Evolutionary conservation across 129 eudicot species (phyloP), one percentile per base, ranked within the genome.

Genomic region (Glebionis coronaria): DNA sequence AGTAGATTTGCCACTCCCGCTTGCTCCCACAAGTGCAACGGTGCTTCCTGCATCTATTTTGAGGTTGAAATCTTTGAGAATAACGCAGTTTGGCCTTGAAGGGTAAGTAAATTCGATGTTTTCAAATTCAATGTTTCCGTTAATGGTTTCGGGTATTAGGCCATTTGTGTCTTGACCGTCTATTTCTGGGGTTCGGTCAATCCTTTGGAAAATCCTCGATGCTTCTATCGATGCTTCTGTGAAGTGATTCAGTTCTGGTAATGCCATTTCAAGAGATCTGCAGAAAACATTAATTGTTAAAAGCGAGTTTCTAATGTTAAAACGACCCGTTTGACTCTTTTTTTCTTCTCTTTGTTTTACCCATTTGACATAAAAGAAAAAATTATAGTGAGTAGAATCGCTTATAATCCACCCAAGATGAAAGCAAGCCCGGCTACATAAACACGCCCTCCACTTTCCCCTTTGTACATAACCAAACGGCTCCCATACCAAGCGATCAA

Each of bases 401-500:
- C 96, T 50, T 86, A 92, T 96, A 85, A 38, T 78, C 98, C 98
- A 50, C 95, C 90, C 85, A 92, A 57, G 76, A 92, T 79, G 69
- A 92, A 92, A 15, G 90, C 75, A 73, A 92, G 68, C 2, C 91
- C 95, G 9, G 90, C 82, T 2, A 90, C 81, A 45, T 92, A 92
- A 56, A 92, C 82, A 50, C 85, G 79, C 14, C 98, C 98, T 5
- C 98, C 98, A 12, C 84, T 88, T 70, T 92, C 96, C 12, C 95
- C 98, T 64, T 81, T 86, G 65, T 83, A 70, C 91, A 88, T 92
- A 58, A 92, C 82, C 82, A 92, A 71, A 59, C 21, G 91, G 23
- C 98, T 82, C 11, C 98, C 98, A 42, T 92, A 92, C 98, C 98
- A 92, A 9, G 98, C 96, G 45, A 92, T 82, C 56, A 92, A 79